Evolutionary conservation across 2,329 filamentous ascomycete genomes (phyloP).

Genomic region (Fusarium sp.): DNA sequence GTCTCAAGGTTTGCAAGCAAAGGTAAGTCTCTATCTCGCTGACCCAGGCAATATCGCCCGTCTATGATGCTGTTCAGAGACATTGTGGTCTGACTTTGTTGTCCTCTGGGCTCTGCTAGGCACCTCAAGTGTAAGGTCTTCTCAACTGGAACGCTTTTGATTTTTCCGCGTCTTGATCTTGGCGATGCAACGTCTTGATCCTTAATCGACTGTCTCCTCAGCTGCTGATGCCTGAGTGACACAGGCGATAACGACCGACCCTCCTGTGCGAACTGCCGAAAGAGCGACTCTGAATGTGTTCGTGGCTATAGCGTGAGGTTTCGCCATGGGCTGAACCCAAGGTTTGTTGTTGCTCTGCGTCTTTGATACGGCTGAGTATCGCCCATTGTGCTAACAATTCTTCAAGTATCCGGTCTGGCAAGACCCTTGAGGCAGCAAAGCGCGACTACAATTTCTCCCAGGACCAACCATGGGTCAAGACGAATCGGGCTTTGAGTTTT

Average conservation of each 20-base stretch:
- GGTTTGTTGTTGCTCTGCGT: slow-evolving; percentile 22
- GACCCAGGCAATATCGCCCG: slow-evolving; percentile 23
- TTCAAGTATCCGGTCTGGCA: slow-evolving; percentile 41
- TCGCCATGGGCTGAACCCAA: slow-evolving; percentile 49
- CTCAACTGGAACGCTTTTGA: not conserved
- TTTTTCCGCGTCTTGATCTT: not conserved
- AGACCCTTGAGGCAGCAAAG: slow-evolving; percentile 32
- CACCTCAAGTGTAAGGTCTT: slow-evolving; percentile 44
- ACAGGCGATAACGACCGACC: slow-evolving; percentile 42
- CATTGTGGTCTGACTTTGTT: slow-evolving; percentile 18
- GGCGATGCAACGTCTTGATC: not conserved
- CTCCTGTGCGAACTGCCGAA: slow-evolving; percentile 48
- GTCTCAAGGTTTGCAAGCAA: slow-evolving; percentile 41
- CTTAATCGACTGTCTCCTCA: not conserved
- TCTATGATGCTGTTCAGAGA: not conserved
- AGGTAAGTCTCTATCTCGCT: slow-evolving; percentile 33
- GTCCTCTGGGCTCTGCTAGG: too few species aligned
- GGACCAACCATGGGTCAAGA: slow-evolving; percentile 50
- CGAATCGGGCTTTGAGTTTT: slow-evolving; percentile 47
- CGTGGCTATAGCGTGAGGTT: slow-evolving; percentile 50
- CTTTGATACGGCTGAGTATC: not conserved
- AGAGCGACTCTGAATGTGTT: slow-evolving; percentile 46
- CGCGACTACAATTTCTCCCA: slow-evolving; percentile 45
- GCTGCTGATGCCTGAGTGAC: slow-evolving; percentile 14
- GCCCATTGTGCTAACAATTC: slow-evolving; percentile 9